Conservation (phyloP, 495 filamentous ascomycete genomes). For the Hypoxylon fragiforme region DNA sequence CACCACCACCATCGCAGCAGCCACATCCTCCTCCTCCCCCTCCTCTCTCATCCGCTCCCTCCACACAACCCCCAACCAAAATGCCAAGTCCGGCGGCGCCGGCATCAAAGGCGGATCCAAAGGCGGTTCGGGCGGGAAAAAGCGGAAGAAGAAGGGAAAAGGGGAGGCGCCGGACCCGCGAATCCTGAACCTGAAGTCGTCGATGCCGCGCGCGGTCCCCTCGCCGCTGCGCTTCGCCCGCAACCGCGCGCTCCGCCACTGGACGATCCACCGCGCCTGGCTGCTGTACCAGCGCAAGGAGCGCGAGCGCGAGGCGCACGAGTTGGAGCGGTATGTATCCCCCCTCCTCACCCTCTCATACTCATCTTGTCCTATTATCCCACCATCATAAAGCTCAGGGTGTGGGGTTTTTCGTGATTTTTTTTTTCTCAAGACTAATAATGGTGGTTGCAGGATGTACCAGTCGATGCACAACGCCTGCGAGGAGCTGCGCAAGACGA, state of each 20-base stretch:
- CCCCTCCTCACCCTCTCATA: neutral
- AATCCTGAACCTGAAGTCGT: conserved; percentile 31
- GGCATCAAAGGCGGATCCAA: conserved; percentile 6
- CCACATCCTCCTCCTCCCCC: neutral
- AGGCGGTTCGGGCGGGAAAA: conserved; percentile 1
- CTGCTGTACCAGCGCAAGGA: conserved; percentile 68
- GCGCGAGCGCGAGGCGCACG: conserved; percentile 60
- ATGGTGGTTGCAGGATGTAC: conserved; percentile 51
- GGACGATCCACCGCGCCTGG: conserved; percentile 99
- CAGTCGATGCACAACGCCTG: conserved; percentile 77
- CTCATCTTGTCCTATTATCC: neutral
- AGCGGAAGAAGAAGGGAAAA: conserved; percentile 15
- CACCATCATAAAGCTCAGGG: no score
- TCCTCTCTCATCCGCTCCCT: conserved; percentile 13
- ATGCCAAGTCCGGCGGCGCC: conserved; percentile 2
- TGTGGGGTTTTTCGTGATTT: no score
- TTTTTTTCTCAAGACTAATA: conserved; percentile 14
- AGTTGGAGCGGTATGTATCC: conserved; percentile 58
- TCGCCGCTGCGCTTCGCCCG: conserved; percentile 84
- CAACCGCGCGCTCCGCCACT: conserved; percentile 88
- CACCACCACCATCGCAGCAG: neutral
- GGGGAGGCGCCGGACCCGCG: conserved; percentile 26
- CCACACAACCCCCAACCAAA: conserved; percentile 19
- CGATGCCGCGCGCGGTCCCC: conserved; percentile 48
- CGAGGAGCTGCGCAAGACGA: conserved; percentile 75